Conservation (phyloP, 257 asterid genomes). For the Solanum infundibuliforme region DNA sequence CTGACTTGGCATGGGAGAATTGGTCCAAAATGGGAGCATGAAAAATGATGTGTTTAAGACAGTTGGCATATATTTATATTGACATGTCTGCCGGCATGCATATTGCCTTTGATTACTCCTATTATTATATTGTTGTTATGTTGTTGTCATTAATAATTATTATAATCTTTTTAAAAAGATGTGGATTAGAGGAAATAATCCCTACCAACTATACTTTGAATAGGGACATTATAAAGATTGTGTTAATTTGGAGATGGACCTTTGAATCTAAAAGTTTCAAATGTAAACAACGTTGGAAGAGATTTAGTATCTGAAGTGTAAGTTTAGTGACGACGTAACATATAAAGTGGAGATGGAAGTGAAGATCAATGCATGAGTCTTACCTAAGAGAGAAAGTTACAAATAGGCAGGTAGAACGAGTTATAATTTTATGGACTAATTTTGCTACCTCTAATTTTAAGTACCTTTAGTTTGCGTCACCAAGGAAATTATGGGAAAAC, state of each 20-base stretch:
- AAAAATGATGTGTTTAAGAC: background rate
- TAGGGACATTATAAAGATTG: background rate
- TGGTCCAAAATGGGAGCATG: background rate
- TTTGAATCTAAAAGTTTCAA: background rate
- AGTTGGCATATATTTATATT: background rate
- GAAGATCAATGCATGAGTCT: background rate
- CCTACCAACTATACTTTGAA: background rate
- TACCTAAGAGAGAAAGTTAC: background rate
- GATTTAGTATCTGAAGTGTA: background rate
- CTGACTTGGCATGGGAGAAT: background rate
- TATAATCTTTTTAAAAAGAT: background rate
- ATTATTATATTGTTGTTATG: background rate
- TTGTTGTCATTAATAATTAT: background rate
- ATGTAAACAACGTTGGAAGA: background rate
- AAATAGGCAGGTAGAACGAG: background rate
- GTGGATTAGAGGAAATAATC: background rate
- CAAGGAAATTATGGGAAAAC: no score
- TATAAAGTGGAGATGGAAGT: background rate
- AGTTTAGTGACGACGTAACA: no score
- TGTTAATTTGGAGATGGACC: background rate
- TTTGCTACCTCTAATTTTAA: no score
- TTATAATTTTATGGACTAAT: background rate
- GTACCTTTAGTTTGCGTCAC: no score
- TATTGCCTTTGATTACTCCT: background rate
- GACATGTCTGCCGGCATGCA: background rate